A percentile compares a stretch with the other conserved stretches of the same genome.
phyloP scores from a whole-genome alignment of 768 basidiomycete genomes.

The Termitomyces sp. region DNA sequence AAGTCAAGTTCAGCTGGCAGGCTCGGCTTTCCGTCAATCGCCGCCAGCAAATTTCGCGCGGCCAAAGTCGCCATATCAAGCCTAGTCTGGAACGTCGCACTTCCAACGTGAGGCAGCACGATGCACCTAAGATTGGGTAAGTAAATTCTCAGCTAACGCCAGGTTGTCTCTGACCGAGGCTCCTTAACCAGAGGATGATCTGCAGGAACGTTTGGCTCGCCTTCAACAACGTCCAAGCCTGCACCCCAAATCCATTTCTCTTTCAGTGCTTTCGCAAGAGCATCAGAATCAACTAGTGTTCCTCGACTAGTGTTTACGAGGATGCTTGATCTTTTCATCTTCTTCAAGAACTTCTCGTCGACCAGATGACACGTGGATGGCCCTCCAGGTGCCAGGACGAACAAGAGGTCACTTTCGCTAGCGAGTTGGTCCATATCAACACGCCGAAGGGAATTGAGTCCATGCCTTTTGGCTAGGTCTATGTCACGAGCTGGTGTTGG shows the following conservation, averaged over 20 bases:
- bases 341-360: constrained; percentile 59
- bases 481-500: constrained; percentile 38
- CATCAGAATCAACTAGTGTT: constrained; percentile 85
- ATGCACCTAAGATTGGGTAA: constrained; percentile 40
- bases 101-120: constrained; percentile 87
- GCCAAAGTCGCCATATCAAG: constrained; percentile 77
- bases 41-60: constrained; percentile 62
- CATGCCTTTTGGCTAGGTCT: constrained; percentile 22
- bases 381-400: constrained; percentile 79
- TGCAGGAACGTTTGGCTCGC: constrained; percentile 69
- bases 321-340: constrained; percentile 83
- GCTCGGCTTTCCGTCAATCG: constrained; percentile 32
- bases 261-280: constrained; percentile 72
- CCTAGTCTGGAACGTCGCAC: constrained; percentile 83
- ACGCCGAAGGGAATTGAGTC: constrained; percentile 40
- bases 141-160: neutral
- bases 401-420: constrained; percentile 72
- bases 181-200: constrained; percentile 82
- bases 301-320: constrained; percentile 86
- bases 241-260: constrained; percentile 87
- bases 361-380: constrained; percentile 67
- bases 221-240: constrained; percentile 90
- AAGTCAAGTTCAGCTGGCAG: constrained; percentile 51
- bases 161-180: constrained; percentile 43
- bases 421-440: constrained; percentile 70